Base-by-base conservation (phyloP, 441 rosid species). In the Rhodomyrtus psidioides region DNA sequence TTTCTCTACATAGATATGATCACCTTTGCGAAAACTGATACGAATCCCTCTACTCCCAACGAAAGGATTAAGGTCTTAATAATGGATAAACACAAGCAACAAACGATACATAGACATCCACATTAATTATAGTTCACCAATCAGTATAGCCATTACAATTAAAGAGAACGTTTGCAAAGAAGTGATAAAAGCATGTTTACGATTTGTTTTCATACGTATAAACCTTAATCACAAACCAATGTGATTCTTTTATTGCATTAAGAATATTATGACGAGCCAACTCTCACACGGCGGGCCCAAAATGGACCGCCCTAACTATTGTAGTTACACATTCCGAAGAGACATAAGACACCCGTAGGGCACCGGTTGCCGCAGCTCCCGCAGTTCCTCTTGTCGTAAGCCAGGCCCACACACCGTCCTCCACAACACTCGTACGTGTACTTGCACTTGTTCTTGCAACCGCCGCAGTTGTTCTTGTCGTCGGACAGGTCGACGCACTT, bases 311-410 rank as follows among this genome's bases (percentile, higher is more conserved):
- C 60, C 65, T 65, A 65, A 23, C 79, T 49, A 34, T 65, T 65
- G 88, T 94, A 94, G 86, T 92, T 88, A 82, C 96, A 94, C 89
- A 93, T 86, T 42, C 94, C 94, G 81, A 92, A 92, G 84, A 92
- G 90, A 84, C 95, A 93, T 46, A 7, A 62, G 56, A 81, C 81
- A 21, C 90, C 91, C 8, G 1, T 1, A 1, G 59, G 1, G 87
- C 95, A 93, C n/a, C 85, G 85, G 84, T 91, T 88, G 89, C 92
- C 92, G 88, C 95, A 93, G 55, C 83, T 81, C 21, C 95, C 93
- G n/a, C 95, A 93, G 88, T 92, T 93, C 34, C 95, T 92, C 88
- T 92, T 93, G 53, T 93, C 94, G 30, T 86, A 91, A 27, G 91
- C 55, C 55, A 89, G 65, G 81, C 92, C 58, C 27, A 92, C 91